Evolutionary conservation across 306 rosid genomes (phyloP).

Genomic region (Acmispon strigosus): DNA sequence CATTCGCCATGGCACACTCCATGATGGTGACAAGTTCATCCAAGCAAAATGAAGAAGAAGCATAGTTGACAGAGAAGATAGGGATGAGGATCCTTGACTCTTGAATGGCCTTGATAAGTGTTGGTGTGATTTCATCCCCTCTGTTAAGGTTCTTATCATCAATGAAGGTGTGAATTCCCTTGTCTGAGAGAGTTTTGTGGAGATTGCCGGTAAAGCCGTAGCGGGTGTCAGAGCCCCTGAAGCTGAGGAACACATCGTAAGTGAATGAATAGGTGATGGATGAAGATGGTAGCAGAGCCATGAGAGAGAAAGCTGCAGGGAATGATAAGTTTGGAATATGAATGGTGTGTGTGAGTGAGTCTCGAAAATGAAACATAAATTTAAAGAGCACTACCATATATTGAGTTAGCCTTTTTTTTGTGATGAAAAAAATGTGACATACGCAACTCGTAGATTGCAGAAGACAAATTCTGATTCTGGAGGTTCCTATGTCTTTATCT

Average conservation of each 20-base stretch:
- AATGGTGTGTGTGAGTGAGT: too few species aligned
- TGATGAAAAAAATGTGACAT: too few species aligned
- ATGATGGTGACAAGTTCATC: neutral
- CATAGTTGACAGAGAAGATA: neutral
- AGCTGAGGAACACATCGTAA: neutral
- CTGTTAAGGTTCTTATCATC: neutral
- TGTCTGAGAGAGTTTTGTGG: neutral
- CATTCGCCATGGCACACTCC: neutral
- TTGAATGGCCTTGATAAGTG: neutral
- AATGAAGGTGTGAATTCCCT: neutral
- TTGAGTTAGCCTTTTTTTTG: too few species aligned
- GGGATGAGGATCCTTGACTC: neutral
- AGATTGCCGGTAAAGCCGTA: neutral
- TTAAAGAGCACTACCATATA: too few species aligned
- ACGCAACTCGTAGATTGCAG: too few species aligned
- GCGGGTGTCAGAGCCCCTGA: neutral
- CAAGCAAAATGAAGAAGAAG: neutral
- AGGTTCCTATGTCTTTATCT: too few species aligned
- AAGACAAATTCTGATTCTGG: too few species aligned
- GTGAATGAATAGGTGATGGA: neutral
- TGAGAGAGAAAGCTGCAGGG: too few species aligned
- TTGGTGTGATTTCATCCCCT: neutral
- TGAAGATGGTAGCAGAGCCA: neutral
- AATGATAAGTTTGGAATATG: too few species aligned
- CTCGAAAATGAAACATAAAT: too few species aligned